Evolutionary conservation across 108 stramenopile genomes (phyloP), one percentile per base, ranked within the genome.

Genomic region (Conticribra weissflogii): DNA sequence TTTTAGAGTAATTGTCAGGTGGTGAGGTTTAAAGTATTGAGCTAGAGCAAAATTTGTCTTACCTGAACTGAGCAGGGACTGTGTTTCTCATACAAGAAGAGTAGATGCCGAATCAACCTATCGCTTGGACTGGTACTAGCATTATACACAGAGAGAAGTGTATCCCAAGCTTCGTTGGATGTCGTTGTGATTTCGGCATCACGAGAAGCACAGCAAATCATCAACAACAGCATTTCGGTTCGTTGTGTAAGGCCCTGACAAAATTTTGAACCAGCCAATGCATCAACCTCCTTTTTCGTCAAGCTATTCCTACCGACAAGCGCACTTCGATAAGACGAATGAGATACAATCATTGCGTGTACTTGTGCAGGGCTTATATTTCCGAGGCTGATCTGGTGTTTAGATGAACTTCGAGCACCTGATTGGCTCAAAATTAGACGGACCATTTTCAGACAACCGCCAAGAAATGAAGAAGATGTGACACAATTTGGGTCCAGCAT

Each of bases 191-290:
- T 16, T 9, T 61, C 47, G 2, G 60, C 45, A 32, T 83, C 76
- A n/a, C 68, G 59, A 19, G 79, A 61, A 19, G 81, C 63, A 50
- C 81, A 85, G 58, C 61, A 54, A 44, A 85, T 52, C 41, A 89
- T 62, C 32, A 89, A 71, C 33, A 59, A 59, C 18, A 87, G 57
- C 0, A 85, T 30, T 44, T 76, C 80, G 41, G 41, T 58, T 47
- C 79, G 66, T 45, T 68, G 66, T 25, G 56, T 31, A 23, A 75
- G 67, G 23, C 48, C 58, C 2, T 59, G 24, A 56, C 59, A 74
- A 74, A 63, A 60, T 15, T 29, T 27, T 24, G 34, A 22, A 9
- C 28, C 30, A 22, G 30, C n/a, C n/a, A n/a, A 36, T 14, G 18
- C 21, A 27, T 22, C 58, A 30, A 15, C 23, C 29, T 5, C 8